Conservation (phyloP, 1,139 yeast genomes). For the Geotrichum macrosporum region DNA sequence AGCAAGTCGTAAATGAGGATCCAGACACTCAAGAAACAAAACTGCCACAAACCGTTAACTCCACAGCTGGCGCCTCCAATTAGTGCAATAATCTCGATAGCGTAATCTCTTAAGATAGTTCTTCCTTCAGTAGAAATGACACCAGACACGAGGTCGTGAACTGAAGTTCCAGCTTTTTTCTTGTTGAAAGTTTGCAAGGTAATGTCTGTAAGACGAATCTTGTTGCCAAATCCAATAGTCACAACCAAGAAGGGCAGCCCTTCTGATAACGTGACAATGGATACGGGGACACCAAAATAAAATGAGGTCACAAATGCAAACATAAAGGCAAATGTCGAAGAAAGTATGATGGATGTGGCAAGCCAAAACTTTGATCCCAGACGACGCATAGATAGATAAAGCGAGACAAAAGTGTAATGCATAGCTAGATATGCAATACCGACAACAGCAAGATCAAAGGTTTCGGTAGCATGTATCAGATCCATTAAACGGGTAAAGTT, state of each 20-base stretch:
- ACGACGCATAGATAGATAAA: constrained; percentile 73
- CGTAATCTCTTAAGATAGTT: constrained; percentile 72
- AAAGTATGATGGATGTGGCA: constrained; percentile 72
- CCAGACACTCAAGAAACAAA: constrained; percentile 72
- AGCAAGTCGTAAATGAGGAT: constrained; percentile 70
- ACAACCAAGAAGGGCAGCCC: constrained; percentile 94
- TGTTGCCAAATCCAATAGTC: constrained; percentile 87
- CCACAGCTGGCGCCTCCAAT: constrained; percentile 71
- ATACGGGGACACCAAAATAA: constrained; percentile 46
- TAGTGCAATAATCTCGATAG: constrained; percentile 71
- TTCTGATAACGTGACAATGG: constrained; percentile 76
- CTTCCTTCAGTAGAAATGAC: constrained; percentile 68
- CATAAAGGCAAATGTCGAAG: constrained; percentile 81
- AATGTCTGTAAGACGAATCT: constrained; percentile 67
- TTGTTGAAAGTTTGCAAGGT: constrained; percentile 41
- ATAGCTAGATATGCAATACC: constrained; percentile 82
- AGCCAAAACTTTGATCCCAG: constrained; percentile 89
- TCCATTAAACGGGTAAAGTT: constrained; percentile 46
- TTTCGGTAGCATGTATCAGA: constrained; percentile 72
- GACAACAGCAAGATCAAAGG: constrained; percentile 77
- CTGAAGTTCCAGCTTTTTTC: constrained; percentile 26
- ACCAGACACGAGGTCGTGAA: constrained; percentile 43
- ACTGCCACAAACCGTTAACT: constrained; percentile 59
- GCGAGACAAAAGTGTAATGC: constrained; percentile 77
- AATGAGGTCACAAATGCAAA: constrained; percentile 70